Conservation (phyloP, 2,329 filamentous ascomycete species). For the Penicillium sp. region DNA sequence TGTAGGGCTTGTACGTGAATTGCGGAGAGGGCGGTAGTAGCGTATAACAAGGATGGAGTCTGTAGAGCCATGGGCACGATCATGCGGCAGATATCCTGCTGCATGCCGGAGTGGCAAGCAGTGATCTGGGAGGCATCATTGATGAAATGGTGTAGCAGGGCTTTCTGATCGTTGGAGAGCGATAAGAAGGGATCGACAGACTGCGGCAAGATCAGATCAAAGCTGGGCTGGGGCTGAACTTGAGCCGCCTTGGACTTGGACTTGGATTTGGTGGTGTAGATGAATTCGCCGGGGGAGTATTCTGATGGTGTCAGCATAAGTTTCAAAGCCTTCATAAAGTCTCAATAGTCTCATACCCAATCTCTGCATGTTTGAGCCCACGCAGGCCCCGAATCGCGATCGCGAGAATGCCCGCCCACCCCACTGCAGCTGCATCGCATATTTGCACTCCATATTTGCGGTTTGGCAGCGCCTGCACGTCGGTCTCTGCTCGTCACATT, state of each 20-base stretch:
- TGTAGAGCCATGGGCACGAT: constrained; percentile 44
- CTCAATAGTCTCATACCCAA: constrained; percentile 25
- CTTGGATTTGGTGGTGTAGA: constrained; percentile 35
- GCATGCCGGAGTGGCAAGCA: constrained; percentile 40
- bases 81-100: constrained; percentile 41
- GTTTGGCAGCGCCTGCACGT: constrained; percentile 39
- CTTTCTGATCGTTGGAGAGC: constrained; percentile 34
- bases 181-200: constrained; percentile 38
- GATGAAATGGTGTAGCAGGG: constrained; percentile 41
- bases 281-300: constrained; percentile 39
- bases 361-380: constrained; percentile 35
- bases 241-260: constrained; percentile 10
- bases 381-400: constrained; percentile 37
- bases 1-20: constrained; percentile 40
- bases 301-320: constrained; percentile 21
- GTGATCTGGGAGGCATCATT: constrained; percentile 42
- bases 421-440: constrained; percentile 43
- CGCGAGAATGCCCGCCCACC: constrained; percentile 41
- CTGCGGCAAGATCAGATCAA: constrained; percentile 25
- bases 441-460: constrained; percentile 38
- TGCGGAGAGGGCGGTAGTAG: constrained; percentile 42
- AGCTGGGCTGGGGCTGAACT: constrained; percentile 9
- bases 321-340: not conserved
- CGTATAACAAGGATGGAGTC: constrained; percentile 42
- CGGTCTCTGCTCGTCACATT: constrained; percentile 44